Conservation (phyloP, 2,329 filamentous ascomycete species). For the Endocalyx cinctus region DNA sequence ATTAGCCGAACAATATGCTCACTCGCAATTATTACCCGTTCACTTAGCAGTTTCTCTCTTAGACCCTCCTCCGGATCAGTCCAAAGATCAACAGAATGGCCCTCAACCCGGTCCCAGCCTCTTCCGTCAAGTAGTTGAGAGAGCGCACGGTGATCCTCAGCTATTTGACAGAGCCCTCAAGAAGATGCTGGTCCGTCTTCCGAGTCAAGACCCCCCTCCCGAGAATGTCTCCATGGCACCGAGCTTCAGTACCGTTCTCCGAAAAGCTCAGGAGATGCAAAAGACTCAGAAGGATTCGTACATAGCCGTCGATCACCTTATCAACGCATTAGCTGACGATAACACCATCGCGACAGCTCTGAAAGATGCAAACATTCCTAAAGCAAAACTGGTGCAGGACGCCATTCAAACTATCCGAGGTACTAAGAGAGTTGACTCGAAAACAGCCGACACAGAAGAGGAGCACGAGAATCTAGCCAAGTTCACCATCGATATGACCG, state of each 20-base stretch:
- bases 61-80: conserved; percentile 69
- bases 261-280: conserved; percentile 81
- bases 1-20: conserved; percentile 82
- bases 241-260: conserved; percentile 74
- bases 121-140: conserved; percentile 90
- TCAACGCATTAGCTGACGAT: conserved; percentile 80
- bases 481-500: conserved; percentile 98
- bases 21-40: conserved; percentile 84
- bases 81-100: conserved; percentile 78
- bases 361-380: conserved; percentile 85
- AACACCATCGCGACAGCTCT: conserved; percentile 66
- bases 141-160: conserved; percentile 88
- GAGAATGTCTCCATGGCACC: conserved; percentile 82
- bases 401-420: conserved; percentile 91
- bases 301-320: conserved; percentile 92
- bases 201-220: conserved; percentile 91
- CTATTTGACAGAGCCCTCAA: conserved; percentile 84
- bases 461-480: conserved; percentile 96
- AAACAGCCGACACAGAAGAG: conserved; percentile 87
- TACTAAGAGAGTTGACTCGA: conserved; percentile 89
- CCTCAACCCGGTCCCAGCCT: conserved; percentile 69
- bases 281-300: conserved; percentile 97
- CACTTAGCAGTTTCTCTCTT: conserved; percentile 83
- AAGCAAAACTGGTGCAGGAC: conserved; percentile 81
- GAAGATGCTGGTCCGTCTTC: conserved; percentile 83